Conservation (phyloP, 225 moss, liverwort and hornwort genomes). For the Sphagnum tenellum region DNA sequence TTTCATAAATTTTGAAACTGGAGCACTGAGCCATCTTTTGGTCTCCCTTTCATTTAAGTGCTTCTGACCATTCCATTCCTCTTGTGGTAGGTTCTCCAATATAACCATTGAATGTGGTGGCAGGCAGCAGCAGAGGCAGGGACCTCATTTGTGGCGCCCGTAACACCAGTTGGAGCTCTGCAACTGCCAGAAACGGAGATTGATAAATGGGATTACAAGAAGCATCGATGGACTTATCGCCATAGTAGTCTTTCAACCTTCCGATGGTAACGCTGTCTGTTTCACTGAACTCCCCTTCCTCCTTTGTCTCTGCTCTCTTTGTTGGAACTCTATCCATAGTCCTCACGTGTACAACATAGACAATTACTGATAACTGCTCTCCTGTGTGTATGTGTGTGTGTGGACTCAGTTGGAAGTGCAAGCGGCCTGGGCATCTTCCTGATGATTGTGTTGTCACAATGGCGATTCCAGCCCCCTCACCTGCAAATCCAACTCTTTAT, state of each 20-base stretch:
- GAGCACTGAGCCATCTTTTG: too few species aligned
- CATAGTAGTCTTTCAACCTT: conserved; percentile 51
- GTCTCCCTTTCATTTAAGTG: too few species aligned
- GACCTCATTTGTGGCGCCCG: conserved; percentile 28
- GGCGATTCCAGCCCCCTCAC: conserved; percentile 35
- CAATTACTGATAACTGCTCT: too few species aligned
- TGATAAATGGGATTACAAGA: conserved; percentile 49
- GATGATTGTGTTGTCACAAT: conserved; percentile 48
- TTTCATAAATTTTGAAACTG: neutral
- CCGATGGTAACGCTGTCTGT: conserved; percentile 28
- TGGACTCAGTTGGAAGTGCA: conserved; percentile 60
- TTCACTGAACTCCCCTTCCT: neutral
- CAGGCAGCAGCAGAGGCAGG: conserved; percentile 20
- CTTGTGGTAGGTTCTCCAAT: too few species aligned
- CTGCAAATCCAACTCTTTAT: conserved; percentile 39
- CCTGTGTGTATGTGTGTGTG: too few species aligned
- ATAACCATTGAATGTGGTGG: conserved; percentile 1
- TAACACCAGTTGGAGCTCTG: conserved; percentile 27
- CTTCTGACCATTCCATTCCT: too few species aligned
- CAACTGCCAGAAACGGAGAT: conserved; percentile 50
- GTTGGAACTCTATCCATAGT: too few species aligned
- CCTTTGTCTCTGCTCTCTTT: neutral
- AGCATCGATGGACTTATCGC: conserved; percentile 41
- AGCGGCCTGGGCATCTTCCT: conserved; percentile 61
- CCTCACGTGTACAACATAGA: too few species aligned